Percentiles rank a stretch among this genome's conserved stretches.
phyloP scores from a whole-genome alignment of 2,329 filamentous ascomycete genomes.

The Neopestalotiopsis rosae region DNA sequence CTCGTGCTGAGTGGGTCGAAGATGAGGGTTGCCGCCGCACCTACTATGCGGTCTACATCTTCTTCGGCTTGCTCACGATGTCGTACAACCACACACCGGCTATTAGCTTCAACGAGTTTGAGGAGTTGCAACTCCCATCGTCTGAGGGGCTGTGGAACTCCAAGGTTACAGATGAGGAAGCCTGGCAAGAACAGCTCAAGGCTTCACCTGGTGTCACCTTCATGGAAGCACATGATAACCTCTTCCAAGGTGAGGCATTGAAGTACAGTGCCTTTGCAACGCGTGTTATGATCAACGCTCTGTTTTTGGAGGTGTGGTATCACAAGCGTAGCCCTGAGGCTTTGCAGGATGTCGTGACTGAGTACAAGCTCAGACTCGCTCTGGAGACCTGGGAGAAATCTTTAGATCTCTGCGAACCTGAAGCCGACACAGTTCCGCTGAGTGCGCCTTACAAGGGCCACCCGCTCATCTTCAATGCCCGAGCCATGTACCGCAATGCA shows the following conservation, averaged over 20 bases:
- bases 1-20: conserved; percentile 90
- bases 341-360: conserved; percentile 94
- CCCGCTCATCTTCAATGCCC: conserved; percentile 96
- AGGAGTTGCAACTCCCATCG: conserved; percentile 88
- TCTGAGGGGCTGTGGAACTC: conserved; percentile 95
- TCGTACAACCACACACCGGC: conserved; percentile 98
- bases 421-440: conserved; percentile 84
- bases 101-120: conserved; percentile 98
- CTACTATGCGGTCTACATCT: conserved; percentile 98
- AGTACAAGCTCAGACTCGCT: conserved; percentile 95
- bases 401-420: conserved; percentile 89
- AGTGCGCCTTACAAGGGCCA: conserved; percentile 96
- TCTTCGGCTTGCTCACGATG: conserved; percentile 92
- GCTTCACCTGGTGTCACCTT: conserved; percentile 81
- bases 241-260: conserved; percentile 90
- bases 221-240: conserved; percentile 89
- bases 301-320: conserved; percentile 98
- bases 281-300: conserved; percentile 96
- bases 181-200: conserved; percentile 82
- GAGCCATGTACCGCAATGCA: conserved; percentile 95
- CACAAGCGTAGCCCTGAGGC: conserved; percentile 98
- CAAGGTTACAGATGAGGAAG: conserved; percentile 74
- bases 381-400: conserved; percentile 99
- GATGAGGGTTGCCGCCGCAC: conserved; percentile 96
- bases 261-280: conserved; percentile 97